Evolutionary conservation across 106 monocot genomes (phyloP).

Genomic region (Dioscorea zingiberensis): DNA sequence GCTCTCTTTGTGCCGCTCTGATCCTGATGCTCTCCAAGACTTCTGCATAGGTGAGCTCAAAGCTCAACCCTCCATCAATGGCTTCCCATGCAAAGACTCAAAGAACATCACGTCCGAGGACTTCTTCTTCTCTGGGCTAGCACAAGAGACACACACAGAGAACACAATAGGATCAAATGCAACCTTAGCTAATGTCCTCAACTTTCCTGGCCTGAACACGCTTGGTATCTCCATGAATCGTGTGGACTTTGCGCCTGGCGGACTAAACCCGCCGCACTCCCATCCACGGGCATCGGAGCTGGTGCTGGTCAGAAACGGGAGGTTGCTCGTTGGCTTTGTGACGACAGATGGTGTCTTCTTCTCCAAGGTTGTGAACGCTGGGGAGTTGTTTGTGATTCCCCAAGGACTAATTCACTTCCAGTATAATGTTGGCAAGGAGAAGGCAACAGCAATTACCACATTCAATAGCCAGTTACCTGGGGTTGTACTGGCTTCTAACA

Average conservation of each 20-base stretch:
- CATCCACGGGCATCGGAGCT: conserved; percentile 27
- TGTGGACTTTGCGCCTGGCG: conserved; percentile 24
- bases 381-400: conserved; percentile 27
- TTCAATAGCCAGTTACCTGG: conserved; percentile 40
- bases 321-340: conserved; percentile 25
- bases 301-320: background rate
- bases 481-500: conserved; percentile 4
- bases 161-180: conserved; percentile 1
- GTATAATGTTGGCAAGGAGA: conserved; percentile 9
- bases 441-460: conserved; percentile 8
- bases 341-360: conserved; percentile 12
- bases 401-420: conserved; percentile 32
- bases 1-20: background rate
- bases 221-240: conserved; percentile 32
- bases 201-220: conserved; percentile 29
- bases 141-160: conserved; percentile 6
- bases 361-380: conserved; percentile 14
- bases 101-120: conserved; percentile 14
- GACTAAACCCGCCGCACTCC: conserved; percentile 2
- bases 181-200: conserved; percentile 7
- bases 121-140: conserved; percentile 24
- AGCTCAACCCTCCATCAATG: conserved; percentile 1
- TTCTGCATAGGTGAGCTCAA: conserved; percentile 23
- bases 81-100: conserved; percentile 24
- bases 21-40: conserved; percentile 27